Evolutionary conservation across 2,329 filamentous ascomycete species (phyloP), one percentile per base, ranked within the genome.

Genomic region (Coleophoma crateriformis): DNA sequence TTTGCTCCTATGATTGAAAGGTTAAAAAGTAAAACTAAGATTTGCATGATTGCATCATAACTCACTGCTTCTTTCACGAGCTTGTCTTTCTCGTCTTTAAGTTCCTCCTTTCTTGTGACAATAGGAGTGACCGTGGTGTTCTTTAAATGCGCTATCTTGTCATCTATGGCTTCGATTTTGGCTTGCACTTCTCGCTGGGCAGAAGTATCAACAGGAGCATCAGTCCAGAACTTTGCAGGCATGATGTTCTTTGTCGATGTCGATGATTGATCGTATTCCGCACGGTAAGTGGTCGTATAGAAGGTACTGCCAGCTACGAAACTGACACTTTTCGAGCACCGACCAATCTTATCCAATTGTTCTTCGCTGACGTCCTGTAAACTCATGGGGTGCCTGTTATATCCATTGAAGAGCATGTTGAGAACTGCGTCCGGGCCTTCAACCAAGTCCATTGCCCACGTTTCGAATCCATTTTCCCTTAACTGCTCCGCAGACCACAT

Each of bases 381-480:
- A 14, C 79, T 74, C 41, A 92, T 77, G 0, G 82, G 89, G 59
- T 95, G 82, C 7, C 96, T 67, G 47, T 72, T 77, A 50, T 78
- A 81, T 57, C 88, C 85, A 12, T 82, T 78, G 66, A 90, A 96
- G 19, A 99, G 78, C 87, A 95, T 94, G 7, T 89, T 86, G 33
- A 97, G 71, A 1, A 99, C 88, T 2, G 88, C 79, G 1, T 85
- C 82, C 0, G 95, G 95, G 0, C 92, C 94, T 33, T 84, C 77
- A 6, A 99, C 64, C 51, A 79, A 88, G 61, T 97, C 87, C 22
- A 88, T 75, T 1, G 90, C 84, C 71, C 87, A 96, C 2, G 85
- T 84, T 55, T 95, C 86, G 45, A 99, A 79, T 0, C 90, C 90
- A 67, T 82, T 50, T 38, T 60, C 51, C 47, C 62, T 61, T 49